Evolutionary conservation across 2,329 filamentous ascomycete genomes (phyloP).

Genomic region (Colletotrichum musae): DNA sequence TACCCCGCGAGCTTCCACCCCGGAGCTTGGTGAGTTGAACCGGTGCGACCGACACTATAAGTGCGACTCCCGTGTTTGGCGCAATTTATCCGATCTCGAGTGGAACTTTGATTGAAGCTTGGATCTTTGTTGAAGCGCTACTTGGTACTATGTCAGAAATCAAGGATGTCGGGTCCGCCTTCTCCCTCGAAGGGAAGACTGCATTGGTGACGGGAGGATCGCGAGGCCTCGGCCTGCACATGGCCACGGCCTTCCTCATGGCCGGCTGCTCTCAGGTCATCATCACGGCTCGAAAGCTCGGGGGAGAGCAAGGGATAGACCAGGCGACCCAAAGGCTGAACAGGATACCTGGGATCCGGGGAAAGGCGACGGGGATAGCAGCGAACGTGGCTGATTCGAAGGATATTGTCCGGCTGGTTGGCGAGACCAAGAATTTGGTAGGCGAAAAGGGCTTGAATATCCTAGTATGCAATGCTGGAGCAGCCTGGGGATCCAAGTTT

Average conservation of each 20-base stretch:
- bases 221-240: constrained; percentile 70
- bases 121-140: no score
- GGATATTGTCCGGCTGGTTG: constrained; percentile 73
- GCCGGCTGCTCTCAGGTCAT: constrained; percentile 80
- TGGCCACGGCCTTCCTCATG: constrained; percentile 76
- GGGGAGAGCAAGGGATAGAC: constrained; percentile 68
- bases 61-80: no score
- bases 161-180: constrained; percentile 47
- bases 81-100: no score
- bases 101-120: no score
- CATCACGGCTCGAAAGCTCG: constrained; percentile 80
- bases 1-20: constrained; percentile 1
- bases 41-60: constrained; percentile 9
- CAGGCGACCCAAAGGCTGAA: constrained; percentile 78
- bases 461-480: constrained; percentile 79
- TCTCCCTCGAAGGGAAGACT: constrained; percentile 55
- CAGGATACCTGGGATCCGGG: constrained; percentile 69
- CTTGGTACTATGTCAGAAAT: constrained; percentile 47
- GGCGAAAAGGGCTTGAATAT: constrained; percentile 73
- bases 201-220: constrained; percentile 66
- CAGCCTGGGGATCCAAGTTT: constrained; percentile 78
- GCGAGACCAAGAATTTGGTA: constrained; percentile 68
- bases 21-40: constrained; percentile 1
- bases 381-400: constrained; percentile 74
- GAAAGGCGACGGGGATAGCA: constrained; percentile 74